phyloP scores from a whole-genome alignment of 1,139 yeast genomes.

The Groenewaldozyma sp. region DNA sequence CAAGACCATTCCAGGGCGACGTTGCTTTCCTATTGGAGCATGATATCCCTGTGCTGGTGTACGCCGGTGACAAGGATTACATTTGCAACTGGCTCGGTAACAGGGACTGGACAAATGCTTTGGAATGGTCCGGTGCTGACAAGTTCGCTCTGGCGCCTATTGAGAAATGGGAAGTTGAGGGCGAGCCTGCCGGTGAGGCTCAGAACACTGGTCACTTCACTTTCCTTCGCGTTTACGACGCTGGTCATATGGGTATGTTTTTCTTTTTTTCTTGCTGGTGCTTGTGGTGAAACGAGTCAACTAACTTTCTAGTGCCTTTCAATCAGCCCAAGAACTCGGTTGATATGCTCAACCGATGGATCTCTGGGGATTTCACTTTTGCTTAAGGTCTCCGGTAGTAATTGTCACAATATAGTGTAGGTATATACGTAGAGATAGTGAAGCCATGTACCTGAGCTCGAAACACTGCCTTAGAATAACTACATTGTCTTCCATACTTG shows the following conservation, averaged over 20 bases:
- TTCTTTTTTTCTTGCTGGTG: neutral
- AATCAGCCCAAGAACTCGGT: slow-evolving; percentile 70
- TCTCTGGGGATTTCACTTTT: slow-evolving; percentile 32
- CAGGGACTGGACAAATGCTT: slow-evolving; percentile 62
- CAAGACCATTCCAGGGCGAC: slow-evolving; percentile 55
- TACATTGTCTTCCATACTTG: too few relatives aligned
- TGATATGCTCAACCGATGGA: slow-evolving; percentile 76
- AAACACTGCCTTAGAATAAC: too few relatives aligned
- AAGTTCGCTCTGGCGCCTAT: slow-evolving; percentile 26
- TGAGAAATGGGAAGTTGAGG: slow-evolving; percentile 36
- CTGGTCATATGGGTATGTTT: slow-evolving; percentile 50
- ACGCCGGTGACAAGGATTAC: slow-evolving; percentile 84
- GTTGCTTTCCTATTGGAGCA: slow-evolving; percentile 60
- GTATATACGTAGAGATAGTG: too few relatives aligned
- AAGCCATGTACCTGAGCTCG: neutral
- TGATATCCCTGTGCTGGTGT: slow-evolving; percentile 60
- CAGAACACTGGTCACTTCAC: slow-evolving; percentile 50
- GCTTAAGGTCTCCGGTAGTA: slow-evolving; percentile 4
- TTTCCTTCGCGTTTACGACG: slow-evolving; percentile 53
- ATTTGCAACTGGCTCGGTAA: slow-evolving; percentile 90
- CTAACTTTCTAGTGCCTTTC: slow-evolving; percentile 39
- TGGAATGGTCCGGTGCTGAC: slow-evolving; percentile 47
- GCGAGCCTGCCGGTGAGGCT: slow-evolving; percentile 46
- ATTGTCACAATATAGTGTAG: neutral
- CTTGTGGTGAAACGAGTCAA: neutral